Conservation (phyloP, 495 filamentous ascomycete species). For the Neurospora sp. region DNA sequence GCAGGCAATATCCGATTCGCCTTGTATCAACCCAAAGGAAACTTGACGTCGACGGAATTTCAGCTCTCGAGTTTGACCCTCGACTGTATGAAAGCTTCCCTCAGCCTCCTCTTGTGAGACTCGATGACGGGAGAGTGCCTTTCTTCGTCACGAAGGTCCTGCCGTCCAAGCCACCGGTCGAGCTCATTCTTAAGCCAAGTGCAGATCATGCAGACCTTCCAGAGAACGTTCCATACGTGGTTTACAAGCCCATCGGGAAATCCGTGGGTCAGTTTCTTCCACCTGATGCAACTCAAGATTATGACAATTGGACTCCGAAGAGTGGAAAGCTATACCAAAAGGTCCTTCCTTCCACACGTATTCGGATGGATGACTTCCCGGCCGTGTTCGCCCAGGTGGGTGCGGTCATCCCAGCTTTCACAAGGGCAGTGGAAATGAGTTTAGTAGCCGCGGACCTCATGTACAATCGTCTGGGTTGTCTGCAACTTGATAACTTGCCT, state of each 20-base stretch:
- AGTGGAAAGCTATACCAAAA: constrained; percentile 21
- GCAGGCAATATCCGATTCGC: constrained; percentile 32
- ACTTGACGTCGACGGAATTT: constrained; percentile 9
- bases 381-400: constrained; percentile 52
- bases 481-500: constrained; percentile 42
- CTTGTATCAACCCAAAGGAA: constrained; percentile 11
- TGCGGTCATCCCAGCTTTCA: constrained; percentile 63
- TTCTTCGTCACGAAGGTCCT: constrained; percentile 26
- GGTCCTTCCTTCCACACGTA: constrained; percentile 22
- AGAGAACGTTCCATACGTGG: constrained; percentile 36
- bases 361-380: constrained; percentile 46
- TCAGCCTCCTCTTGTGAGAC: constrained; percentile 23
- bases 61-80: constrained; percentile 1
- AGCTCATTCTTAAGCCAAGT: constrained; percentile 13
- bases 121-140: constrained; percentile 9
- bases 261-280: constrained; percentile 45
- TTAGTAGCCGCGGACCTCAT: constrained; percentile 56
- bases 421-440: constrained; percentile 54
- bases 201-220: constrained; percentile 18
- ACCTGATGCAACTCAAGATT: constrained; percentile 14
- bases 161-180: constrained; percentile 24
- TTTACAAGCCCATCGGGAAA: constrained; percentile 28
- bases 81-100: constrained; percentile 4
- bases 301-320: not conserved
- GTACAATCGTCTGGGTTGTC: constrained; percentile 44